Conservation (phyloP, 257 asterid genomes). For the Scutellaria baicalensis region DNA sequence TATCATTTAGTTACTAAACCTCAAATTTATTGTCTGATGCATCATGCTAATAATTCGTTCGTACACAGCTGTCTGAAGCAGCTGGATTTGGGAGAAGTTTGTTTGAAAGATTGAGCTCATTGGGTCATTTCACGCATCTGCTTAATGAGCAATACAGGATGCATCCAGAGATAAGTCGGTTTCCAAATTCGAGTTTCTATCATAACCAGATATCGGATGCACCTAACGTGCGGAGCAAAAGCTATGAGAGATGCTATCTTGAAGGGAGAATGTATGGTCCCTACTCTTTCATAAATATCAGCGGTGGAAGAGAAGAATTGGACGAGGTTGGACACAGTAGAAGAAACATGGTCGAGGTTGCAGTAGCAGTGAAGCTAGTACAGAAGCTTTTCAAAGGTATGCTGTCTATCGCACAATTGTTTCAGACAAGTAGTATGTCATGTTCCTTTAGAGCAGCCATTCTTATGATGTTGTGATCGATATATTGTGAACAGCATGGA, state of each 20-base stretch:
- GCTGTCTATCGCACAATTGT: background rate
- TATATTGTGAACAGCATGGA: conserved; percentile 54
- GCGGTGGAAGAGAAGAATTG: conserved; percentile 40
- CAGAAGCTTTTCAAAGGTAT: conserved; percentile 50
- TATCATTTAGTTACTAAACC: background rate
- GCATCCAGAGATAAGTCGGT: conserved; percentile 50
- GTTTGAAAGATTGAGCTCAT: conserved; percentile 46
- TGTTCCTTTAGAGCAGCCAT: background rate
- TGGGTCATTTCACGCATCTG: conserved; percentile 46
- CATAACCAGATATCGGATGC: conserved; percentile 36
- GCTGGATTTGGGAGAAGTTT: conserved; percentile 62
- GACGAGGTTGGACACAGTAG: conserved; percentile 38
- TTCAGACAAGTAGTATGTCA: background rate
- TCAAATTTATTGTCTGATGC: background rate
- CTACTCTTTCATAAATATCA: conserved; percentile 50
- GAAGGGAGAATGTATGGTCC: conserved; percentile 51
- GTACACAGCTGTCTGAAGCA: conserved; percentile 30
- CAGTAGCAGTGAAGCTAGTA: conserved; percentile 36
- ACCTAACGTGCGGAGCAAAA: conserved; percentile 20
- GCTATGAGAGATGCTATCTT: conserved; percentile 28
- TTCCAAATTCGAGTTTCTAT: conserved; percentile 50
- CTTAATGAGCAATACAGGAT: conserved; percentile 52
- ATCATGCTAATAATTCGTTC: background rate
- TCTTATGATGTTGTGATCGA: background rate
- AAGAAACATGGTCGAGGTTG: conserved; percentile 69